Conservation (phyloP, 345 rosid species). For the Eucalyptus brandiana region DNA sequence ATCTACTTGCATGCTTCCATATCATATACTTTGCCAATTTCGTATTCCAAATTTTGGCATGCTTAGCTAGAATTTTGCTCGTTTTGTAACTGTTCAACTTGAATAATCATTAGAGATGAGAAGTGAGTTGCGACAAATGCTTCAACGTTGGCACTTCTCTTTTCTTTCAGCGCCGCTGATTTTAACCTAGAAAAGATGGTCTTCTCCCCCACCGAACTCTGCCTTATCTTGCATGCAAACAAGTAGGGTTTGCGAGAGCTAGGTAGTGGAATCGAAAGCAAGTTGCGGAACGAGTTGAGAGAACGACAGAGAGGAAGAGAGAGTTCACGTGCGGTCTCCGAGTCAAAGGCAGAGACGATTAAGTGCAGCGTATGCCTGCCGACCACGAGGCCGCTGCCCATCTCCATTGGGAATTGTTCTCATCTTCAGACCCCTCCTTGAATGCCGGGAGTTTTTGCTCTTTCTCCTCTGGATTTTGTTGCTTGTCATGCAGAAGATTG, state of each 20-base stretch:
- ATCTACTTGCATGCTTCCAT: neutral
- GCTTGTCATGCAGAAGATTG: neutral
- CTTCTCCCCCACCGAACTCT: neutral
- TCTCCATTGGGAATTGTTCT: constrained; percentile 35
- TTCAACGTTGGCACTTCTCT: neutral
- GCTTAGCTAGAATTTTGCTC: neutral
- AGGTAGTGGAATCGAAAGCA: neutral
- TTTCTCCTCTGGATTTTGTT: neutral
- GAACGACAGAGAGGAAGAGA: neutral
- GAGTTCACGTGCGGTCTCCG: constrained; percentile 24
- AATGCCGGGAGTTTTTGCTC: constrained; percentile 11
- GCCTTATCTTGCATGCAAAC: neutral
- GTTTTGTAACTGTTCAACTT: neutral
- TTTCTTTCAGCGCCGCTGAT: neutral
- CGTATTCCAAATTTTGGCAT: neutral
- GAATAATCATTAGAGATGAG: neutral
- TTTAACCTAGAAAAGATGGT: neutral
- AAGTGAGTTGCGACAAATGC: neutral
- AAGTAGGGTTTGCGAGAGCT: neutral
- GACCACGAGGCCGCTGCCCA: constrained; percentile 41
- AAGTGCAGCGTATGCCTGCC: constrained; percentile 25
- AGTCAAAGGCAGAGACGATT: constrained; percentile 3
- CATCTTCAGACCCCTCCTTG: constrained; percentile 5
- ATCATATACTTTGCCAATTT: neutral
- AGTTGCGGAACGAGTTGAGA: neutral